Conservation (phyloP, 192 early-diverging fungal genomes). For the Lunasporangiospora selenospora region DNA sequence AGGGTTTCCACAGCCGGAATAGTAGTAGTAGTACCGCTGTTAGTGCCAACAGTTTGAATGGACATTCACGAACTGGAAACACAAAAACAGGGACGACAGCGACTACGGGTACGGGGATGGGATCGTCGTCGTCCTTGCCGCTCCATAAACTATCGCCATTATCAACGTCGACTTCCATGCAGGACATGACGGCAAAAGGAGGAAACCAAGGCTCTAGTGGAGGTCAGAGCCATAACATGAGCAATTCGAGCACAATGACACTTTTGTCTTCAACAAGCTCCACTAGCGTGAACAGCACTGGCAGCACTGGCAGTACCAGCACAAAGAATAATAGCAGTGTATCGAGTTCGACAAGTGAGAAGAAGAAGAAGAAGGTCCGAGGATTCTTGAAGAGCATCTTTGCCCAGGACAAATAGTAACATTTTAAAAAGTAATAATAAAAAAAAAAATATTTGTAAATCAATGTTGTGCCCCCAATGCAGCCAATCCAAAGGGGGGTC, state of each 20-base stretch:
- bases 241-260: neutral
- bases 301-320: constrained; percentile 11
- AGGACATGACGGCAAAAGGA: neutral
- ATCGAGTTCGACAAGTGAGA: too few relatives aligned
- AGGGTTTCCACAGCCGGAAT: too few relatives aligned
- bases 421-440: neutral
- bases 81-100: neutral
- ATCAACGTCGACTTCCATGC: constrained; percentile 13
- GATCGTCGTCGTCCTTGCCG: neutral
- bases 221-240: neutral
- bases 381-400: constrained; percentile 48
- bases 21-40: neutral
- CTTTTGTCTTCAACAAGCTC: constrained; percentile 17
- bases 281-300: constrained; percentile 2
- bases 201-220: too few relatives aligned
- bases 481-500: too few relatives aligned
- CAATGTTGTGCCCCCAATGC: too few relatives aligned
- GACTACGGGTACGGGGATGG: constrained; percentile 2
- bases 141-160: constrained; percentile 5
- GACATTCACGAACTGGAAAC: neutral
- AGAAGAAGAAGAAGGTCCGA: constrained; percentile 45
- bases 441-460: neutral
- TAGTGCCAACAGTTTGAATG: neutral
- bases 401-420: constrained; percentile 1
- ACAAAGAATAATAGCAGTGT: too few relatives aligned